Evolutionary conservation across 768 basidiomycete species (phyloP).

Genomic region (Leccinum arenicola): DNA sequence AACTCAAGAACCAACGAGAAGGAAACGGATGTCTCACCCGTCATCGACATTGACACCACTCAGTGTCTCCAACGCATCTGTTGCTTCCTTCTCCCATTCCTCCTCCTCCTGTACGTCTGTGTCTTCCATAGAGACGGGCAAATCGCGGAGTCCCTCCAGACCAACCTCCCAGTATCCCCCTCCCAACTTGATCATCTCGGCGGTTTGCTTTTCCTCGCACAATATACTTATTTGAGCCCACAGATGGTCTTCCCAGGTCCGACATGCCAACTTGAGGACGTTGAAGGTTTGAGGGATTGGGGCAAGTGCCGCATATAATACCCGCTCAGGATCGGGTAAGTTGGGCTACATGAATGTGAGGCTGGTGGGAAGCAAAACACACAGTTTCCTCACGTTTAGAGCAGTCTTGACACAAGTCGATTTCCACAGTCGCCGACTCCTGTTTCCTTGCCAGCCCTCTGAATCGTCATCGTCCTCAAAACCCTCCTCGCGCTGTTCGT

Average conservation of each 20-base stretch:
- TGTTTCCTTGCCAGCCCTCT: slow-evolving; percentile 71
- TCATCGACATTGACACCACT: slow-evolving; percentile 58
- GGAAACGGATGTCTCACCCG: slow-evolving; percentile 44
- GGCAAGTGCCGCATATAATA: slow-evolving; percentile 81
- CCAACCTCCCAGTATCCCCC: slow-evolving; percentile 84
- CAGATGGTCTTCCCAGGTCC: slow-evolving; percentile 93
- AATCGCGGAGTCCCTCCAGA: slow-evolving; percentile 42
- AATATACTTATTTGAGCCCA: slow-evolving; percentile 87
- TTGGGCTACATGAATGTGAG: slow-evolving; percentile 37
- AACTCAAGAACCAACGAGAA: neutral
- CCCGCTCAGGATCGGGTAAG: slow-evolving; percentile 74
- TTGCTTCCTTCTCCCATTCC: slow-evolving; percentile 67
- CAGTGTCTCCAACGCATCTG: slow-evolving; percentile 53
- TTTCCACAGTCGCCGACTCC: slow-evolving; percentile 82
- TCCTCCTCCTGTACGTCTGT: slow-evolving; percentile 43
- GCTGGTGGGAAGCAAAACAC: neutral
- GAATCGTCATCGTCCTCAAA: slow-evolving; percentile 41
- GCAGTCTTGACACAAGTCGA: slow-evolving; percentile 77
- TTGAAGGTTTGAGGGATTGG: slow-evolving; percentile 66
- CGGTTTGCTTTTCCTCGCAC: slow-evolving; percentile 77
- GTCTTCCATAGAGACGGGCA: slow-evolving; percentile 23
- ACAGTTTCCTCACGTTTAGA: slow-evolving; percentile 50
- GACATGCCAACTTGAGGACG: slow-evolving; percentile 69
- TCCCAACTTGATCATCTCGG: slow-evolving; percentile 58
- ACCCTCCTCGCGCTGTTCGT: slow-evolving; percentile 47